Evolutionary conservation across 1,284 basidiomycete species (phyloP).

Genomic region (Phylloporus sp.): DNA sequence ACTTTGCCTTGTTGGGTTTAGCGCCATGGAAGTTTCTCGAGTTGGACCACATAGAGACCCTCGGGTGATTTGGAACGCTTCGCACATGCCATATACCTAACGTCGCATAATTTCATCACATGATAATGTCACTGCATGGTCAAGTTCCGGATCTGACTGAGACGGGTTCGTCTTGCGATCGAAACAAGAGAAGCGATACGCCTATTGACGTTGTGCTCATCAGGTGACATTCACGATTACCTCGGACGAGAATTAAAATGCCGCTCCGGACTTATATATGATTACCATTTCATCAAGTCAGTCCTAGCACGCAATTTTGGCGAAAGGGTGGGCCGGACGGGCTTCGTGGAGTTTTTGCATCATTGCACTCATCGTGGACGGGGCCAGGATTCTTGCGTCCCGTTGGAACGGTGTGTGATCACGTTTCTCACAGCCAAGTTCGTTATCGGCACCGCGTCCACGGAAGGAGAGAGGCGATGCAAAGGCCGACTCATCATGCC

Average conservation of each 20-base stretch:
- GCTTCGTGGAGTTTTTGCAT: constrained; percentile 1
- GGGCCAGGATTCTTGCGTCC: not conserved
- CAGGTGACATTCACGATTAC: constrained; percentile 30
- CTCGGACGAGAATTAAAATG: constrained; percentile 24
- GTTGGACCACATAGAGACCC: constrained; percentile 12
- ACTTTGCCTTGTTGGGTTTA: constrained; percentile 13
- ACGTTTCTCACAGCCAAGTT: constrained; percentile 16
- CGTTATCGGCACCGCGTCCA: constrained; percentile 5
- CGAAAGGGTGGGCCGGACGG: constrained; percentile 2
- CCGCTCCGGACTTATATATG: constrained; percentile 20
- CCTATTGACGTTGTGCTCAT: no score
- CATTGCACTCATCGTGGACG: no score
- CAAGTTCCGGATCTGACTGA: not conserved
- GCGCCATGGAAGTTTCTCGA: constrained; percentile 7
- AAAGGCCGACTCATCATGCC: not conserved
- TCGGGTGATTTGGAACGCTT: constrained; percentile 9
- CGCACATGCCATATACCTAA: constrained; percentile 30
- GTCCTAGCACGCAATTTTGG: constrained; percentile 11
- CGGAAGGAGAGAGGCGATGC: constrained; percentile 1
- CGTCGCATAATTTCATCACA: constrained; percentile 33
- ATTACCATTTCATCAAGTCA: constrained; percentile 18
- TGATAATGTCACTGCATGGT: constrained; percentile 21
- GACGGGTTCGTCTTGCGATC: no score
- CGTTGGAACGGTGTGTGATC: constrained; percentile 4
- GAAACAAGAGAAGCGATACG: no score